Base-by-base conservation (phyloP, 306 rosid species). In the Purshia tridentata region DNA sequence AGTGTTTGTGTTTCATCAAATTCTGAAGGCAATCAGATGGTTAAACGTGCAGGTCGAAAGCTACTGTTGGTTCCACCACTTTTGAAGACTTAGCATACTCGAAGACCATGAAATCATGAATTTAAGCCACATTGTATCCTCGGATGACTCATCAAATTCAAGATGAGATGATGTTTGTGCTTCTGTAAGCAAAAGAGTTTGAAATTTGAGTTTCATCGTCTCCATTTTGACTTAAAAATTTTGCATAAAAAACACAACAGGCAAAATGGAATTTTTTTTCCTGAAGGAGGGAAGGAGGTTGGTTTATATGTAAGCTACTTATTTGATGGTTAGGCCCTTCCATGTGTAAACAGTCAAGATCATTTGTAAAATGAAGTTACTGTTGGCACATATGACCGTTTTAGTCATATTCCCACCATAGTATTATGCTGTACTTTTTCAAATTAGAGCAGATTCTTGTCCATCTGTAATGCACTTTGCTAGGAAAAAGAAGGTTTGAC, bases 31-130 rank as follows among this genome's bases (percentile, higher is more conserved):
- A 81, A 82, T 74, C 87, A 71, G 41, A 78, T 53, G 46, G 50
- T 76, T 29, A 85, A 48, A 55, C 78, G 70, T n/a, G 79, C 85
- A 16, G 91, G 92, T 70, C 76, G 70, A 69, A 82, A 84, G 84
- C 76, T 80, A 9, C 49, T 87, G 88, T 49, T 82, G 60, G 66
- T 83, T 79, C 94, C 94, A 55, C 84, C 90, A 55, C 81, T 74
- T 18, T 61, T 65, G 49, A 80, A 79, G 70, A 67, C 70, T 45
- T 40, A 39, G 40, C 52, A 61, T 66, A 69, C 55, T 72, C 69
- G 18, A 59, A 76, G 78, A 70, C 73, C 35, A 52, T 16, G 52
- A 60, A 69, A 22, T 65, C 70, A 48, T 66, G 61, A 65, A 19
- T 66, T 57, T 35, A 29, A 78, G 64, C 65, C 69, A 22, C 71